These are phyloP conservation scores for Penicillium sp. DNA, from an alignment of 2,329 filamentous ascomycete genomes.

Conservation along the genomic window DNA sequence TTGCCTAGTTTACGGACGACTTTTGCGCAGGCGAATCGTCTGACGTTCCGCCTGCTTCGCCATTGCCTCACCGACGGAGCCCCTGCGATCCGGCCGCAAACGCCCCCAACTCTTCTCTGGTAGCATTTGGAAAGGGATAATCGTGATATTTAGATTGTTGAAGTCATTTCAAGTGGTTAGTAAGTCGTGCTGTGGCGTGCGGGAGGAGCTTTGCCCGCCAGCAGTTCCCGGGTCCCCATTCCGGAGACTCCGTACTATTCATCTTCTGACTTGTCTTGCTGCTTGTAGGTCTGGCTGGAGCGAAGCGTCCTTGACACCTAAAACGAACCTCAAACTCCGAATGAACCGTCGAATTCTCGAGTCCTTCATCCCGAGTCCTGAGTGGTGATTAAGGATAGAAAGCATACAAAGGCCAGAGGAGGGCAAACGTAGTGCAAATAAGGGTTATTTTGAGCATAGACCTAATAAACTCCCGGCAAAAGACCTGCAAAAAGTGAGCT, in stretches of 20 bases:
- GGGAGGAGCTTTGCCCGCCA: conserved; percentile 13
- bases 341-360: neutral
- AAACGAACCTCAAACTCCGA: neutral
- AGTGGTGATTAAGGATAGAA: neutral
- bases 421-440: neutral
- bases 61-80: conserved; percentile 25
- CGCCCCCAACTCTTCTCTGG: conserved; percentile 1
- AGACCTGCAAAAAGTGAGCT: conserved; percentile 3
- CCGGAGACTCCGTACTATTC: conserved; percentile 14
- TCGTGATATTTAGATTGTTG: neutral
- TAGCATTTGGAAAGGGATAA: neutral
- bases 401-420: neutral
- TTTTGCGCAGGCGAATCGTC: conserved; percentile 25
- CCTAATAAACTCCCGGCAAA: neutral
- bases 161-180: neutral
- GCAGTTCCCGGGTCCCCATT: conserved; percentile 20
- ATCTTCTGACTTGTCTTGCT: conserved; percentile 13
- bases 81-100: conserved; percentile 18
- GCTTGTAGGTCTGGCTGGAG: neutral
- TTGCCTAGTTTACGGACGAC: conserved; percentile 21
- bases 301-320: neutral
- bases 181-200: conserved; percentile 12
- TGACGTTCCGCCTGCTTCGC: conserved; percentile 25
- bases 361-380: neutral
- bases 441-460: neutral